Base-by-base conservation (phyloP, 768 basidiomycete species). In the Filobasidium floriforme region DNA sequence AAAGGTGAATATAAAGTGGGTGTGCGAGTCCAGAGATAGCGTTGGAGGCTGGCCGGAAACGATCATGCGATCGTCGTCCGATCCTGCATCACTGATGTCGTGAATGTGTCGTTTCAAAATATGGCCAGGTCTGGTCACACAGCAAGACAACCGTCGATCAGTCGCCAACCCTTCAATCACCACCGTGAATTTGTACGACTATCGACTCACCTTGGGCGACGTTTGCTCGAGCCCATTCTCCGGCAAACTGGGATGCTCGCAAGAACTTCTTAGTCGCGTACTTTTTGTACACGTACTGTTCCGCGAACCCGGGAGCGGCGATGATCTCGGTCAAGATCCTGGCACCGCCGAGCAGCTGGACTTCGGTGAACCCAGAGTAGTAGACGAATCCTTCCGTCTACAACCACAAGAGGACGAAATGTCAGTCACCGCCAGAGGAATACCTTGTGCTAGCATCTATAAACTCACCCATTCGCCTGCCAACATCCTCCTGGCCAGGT, bases 261-360 rank as follows among this genome's bases (percentile, higher is more conserved):
- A 98, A 86, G 85, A 96, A 98, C 80, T 92, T 93, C 86, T 93
- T 96, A 83, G 89, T 85, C 54, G 91, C 86, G 79, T 98, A 99
- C 82, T 99, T 98, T 83, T 89, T 89, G 85, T 86, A 93, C 44
- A 92, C 88, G 79, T 92, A 91, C 72, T 88, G 85, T 60, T 85
- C 82, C n/a, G 85, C 82, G 79, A 98, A 97, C 71, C 86, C 85
- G 7, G 84, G 80, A 70, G 91, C 89, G 1, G 84, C 82, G 54
- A 99, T 83, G 77, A 90, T 88, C 77, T 92, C 89, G 66, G 90
- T 82, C 60, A 98, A 84, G 79, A 90, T 82, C 63, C 85, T 81
- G 71, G 92, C 88, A 22, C 93, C 94, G 7, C 86, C 84, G 55
- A 86, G 76, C 46, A 99, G 82, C 76, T 98, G 90, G 66, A 88